These are phyloP conservation scores for Anastatica hierochuntica DNA, from an alignment of 345 rosid species.

Conservation along the genomic window DNA sequence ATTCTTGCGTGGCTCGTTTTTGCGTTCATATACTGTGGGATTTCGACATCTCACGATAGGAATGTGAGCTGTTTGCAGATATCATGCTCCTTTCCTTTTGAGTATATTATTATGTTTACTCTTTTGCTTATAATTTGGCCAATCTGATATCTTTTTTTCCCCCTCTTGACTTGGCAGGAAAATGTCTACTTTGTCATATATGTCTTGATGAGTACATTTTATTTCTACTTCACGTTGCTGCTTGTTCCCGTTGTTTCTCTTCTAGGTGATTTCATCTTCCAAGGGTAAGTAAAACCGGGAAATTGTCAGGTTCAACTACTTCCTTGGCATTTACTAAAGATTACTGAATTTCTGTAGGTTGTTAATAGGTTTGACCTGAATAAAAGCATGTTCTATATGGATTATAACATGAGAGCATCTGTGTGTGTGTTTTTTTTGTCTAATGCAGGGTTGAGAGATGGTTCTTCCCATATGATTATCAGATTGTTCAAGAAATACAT, in stretches of 20 bases:
- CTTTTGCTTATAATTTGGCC: not conserved
- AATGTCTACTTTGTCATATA: conserved; percentile 72
- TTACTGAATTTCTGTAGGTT: not conserved
- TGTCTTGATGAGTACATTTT: conserved; percentile 80
- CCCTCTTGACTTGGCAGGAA: conserved; percentile 47
- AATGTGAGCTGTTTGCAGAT: conserved; percentile 22
- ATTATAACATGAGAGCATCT: no score
- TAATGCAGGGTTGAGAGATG: conserved; percentile 69
- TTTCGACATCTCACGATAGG: conserved; percentile 40
- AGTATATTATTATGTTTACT: no score
- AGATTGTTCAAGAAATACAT: conserved; percentile 87
- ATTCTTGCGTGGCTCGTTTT: conserved; percentile 82
- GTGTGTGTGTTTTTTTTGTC: not conserved
- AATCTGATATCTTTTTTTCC: no score
- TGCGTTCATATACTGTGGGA: conserved; percentile 57
- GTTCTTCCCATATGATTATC: conserved; percentile 96
- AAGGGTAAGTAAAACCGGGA: conserved; percentile 39
- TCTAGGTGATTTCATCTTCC: conserved; percentile 85
- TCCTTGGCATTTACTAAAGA: not conserved
- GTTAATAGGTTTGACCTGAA: not conserved
- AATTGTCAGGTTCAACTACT: not conserved
- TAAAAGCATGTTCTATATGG: no score
- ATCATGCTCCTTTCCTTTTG: no score
- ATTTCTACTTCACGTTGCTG: conserved; percentile 67
- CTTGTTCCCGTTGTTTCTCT: conserved; percentile 86